Percentiles rank a stretch among this genome's conserved stretches.
Conservation (phyloP, 2,329 filamentous ascomycete species). For the Diplodia sapinea region DNA sequence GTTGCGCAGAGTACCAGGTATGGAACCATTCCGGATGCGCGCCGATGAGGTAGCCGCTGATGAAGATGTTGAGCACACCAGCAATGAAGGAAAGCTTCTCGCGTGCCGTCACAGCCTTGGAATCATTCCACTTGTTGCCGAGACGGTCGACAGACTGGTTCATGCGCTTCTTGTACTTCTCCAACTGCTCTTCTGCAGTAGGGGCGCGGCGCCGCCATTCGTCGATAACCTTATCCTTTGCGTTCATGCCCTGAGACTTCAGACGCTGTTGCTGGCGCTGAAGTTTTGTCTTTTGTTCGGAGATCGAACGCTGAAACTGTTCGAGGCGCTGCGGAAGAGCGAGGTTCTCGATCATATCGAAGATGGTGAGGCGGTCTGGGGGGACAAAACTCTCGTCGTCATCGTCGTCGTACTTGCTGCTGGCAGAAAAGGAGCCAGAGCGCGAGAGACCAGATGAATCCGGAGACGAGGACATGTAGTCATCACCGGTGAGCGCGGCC, state of each 20-base stretch:
- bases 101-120: constrained; percentile 81
- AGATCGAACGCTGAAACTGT: constrained; percentile 82
- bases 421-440: constrained; percentile 80
- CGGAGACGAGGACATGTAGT: constrained; percentile 41
- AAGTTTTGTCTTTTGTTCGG: constrained; percentile 83
- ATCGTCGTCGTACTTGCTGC: constrained; percentile 81
- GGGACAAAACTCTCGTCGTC: constrained; percentile 76
- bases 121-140: constrained; percentile 84
- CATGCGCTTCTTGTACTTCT: constrained; percentile 89
- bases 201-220: constrained; percentile 89
- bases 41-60: constrained; percentile 92
- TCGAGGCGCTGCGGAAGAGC: constrained; percentile 89
- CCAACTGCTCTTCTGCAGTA: constrained; percentile 87
- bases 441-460: constrained; percentile 69
- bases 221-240: constrained; percentile 88
- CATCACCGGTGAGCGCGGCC: constrained; percentile 13
- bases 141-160: constrained; percentile 86
- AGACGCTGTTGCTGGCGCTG: constrained; percentile 81
- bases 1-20: constrained; percentile 86
- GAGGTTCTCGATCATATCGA: constrained; percentile 93
- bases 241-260: constrained; percentile 74
- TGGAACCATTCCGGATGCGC: constrained; percentile 86
- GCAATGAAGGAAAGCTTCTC: constrained; percentile 97
- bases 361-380: constrained; percentile 85
- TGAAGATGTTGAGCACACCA: constrained; percentile 95